These are phyloP conservation scores for Rhizopus arrhizus DNA, from an alignment of 371 early-diverging fungal species.

Conservation along the genomic window DNA sequence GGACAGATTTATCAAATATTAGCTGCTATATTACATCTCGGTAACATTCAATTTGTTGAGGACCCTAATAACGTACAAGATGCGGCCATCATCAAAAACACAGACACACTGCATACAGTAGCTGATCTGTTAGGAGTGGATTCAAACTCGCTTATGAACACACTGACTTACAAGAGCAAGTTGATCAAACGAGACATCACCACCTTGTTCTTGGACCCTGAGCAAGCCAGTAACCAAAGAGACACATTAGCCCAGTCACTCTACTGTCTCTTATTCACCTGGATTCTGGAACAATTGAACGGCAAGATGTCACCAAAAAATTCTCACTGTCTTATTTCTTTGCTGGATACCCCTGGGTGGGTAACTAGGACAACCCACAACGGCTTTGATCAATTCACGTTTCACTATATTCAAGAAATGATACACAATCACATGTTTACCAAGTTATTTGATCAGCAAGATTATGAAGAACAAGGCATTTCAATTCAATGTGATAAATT, in stretches of 20 bases:
- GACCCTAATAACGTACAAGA: constrained; percentile 64
- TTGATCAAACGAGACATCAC: constrained; percentile 80
- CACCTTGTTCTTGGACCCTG: constrained; percentile 80
- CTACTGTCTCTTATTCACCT: constrained; percentile 79
- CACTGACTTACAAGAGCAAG: constrained; percentile 81
- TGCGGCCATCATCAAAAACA: constrained; percentile 70
- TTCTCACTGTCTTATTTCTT: constrained; percentile 65
- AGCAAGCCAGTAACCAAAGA: constrained; percentile 71
- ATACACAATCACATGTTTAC: constrained; percentile 64
- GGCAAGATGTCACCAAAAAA: constrained; percentile 65
- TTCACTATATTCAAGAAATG: constrained; percentile 83
- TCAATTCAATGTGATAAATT: constrained; percentile 34
- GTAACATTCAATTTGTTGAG: constrained; percentile 82
- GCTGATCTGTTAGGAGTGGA: constrained; percentile 87
- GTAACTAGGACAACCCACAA: constrained; percentile 5
- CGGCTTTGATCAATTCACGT: constrained; percentile 72
- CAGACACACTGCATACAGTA: constrained; percentile 67
- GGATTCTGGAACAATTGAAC: constrained; percentile 88
- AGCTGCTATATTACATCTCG: constrained; percentile 87
- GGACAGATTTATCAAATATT: constrained; percentile 83
- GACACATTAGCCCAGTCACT: constrained; percentile 77
- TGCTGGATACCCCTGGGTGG: constrained; percentile 69
- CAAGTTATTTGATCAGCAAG: constrained; percentile 59
- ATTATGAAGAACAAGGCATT: constrained; percentile 53
- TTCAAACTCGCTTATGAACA: constrained; percentile 69